phyloP scores from a whole-genome alignment of 176 grass and related monocot genomes.

The Melocanna baccifera region DNA sequence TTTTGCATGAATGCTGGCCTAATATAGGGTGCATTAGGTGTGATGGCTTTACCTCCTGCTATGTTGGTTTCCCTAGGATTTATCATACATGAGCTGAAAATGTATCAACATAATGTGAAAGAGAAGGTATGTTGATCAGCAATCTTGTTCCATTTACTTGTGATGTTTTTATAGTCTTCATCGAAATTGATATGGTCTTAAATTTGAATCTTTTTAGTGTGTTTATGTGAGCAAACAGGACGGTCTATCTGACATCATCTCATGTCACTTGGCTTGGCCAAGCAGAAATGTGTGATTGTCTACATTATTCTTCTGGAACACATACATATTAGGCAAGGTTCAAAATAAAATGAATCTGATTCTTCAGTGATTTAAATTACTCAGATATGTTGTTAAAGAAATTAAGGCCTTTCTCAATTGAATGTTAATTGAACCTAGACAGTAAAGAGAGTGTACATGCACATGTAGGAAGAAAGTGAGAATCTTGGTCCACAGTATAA shows the following conservation, averaged over 20 bases:
- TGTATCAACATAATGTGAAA: constrained; percentile 46
- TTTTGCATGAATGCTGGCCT: not conserved
- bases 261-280: not conserved
- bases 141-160: not conserved
- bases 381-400: not conserved
- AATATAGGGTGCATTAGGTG: constrained; percentile 63
- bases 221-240: not conserved
- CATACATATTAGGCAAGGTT: not conserved
- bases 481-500: not conserved
- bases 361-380: not conserved
- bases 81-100: constrained; percentile 66
- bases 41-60: constrained; percentile 65
- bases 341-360: constrained; percentile 15
- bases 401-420: not conserved
- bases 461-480: not conserved
- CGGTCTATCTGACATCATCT: not conserved
- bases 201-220: not conserved
- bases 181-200: not conserved
- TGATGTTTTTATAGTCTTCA: not conserved
- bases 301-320: constrained; percentile 11
- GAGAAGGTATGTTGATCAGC: constrained; percentile 57
- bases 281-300: not conserved
- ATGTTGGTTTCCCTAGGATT: constrained; percentile 67
- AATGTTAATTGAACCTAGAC: not conserved
- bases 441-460: not conserved